phyloP scores from a whole-genome alignment of 2,329 filamentous ascomycete species.

The Aspergillus brasiliensis region DNA sequence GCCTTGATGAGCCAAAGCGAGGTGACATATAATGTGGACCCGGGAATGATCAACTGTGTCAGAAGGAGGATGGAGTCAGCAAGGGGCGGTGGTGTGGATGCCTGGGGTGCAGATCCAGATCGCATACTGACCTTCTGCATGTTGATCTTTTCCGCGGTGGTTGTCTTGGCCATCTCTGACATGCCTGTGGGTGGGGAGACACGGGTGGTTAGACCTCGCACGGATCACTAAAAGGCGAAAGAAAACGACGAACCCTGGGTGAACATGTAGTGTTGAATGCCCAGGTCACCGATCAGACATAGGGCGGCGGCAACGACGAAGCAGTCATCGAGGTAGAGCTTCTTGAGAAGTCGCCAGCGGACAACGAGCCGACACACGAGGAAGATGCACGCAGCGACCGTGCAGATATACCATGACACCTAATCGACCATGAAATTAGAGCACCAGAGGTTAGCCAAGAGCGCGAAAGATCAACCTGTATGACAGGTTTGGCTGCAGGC shows the following conservation, averaged over 20 bases:
- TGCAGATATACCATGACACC: conserved; percentile 26
- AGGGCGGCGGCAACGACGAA: conserved; percentile 14
- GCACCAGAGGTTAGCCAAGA: not conserved
- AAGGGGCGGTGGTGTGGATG: not conserved
- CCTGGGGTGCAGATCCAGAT: not conserved
- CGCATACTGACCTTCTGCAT: conserved; percentile 20
- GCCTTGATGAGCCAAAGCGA: conserved; percentile 26
- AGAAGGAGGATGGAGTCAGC: not conserved
- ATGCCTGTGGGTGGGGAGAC: conserved; percentile 14
- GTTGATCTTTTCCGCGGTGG: conserved; percentile 14
- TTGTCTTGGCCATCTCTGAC: conserved; percentile 18
- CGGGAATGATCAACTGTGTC: conserved; percentile 25
- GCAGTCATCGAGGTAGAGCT: conserved; percentile 21
- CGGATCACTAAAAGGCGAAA: not conserved
- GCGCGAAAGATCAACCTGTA: not conserved
- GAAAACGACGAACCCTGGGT: conserved; percentile 14
- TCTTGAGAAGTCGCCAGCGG: conserved; percentile 18
- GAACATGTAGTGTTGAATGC: conserved; percentile 27
- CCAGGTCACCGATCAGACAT: conserved; percentile 21
- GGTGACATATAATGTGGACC: conserved; percentile 26
- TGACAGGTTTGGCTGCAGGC: not conserved
- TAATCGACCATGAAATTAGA: not conserved
- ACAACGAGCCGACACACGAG: conserved; percentile 18
- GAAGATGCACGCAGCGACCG: conserved; percentile 17
- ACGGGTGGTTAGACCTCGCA: not conserved